Evolutionary conservation across 1,139 yeast species (phyloP).

Genomic region (Schwanniomyces etchellsii): DNA sequence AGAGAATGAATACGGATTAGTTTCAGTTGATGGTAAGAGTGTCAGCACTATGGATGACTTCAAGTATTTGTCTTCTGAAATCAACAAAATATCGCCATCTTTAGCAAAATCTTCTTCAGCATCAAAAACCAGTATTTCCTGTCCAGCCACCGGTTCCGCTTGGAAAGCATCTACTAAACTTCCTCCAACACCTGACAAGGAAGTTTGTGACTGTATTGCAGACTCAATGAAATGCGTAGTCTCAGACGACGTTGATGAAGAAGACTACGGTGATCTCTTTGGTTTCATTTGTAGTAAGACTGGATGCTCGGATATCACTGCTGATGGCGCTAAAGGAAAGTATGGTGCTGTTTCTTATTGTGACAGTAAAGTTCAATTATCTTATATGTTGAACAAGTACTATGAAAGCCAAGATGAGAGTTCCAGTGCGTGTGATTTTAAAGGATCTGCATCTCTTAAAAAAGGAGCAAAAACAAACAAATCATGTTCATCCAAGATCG

Average conservation of each 20-base stretch:
- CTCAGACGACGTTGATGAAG: slow-evolving; percentile 20
- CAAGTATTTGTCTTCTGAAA: slow-evolving; percentile 48
- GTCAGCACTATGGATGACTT: slow-evolving; percentile 42
- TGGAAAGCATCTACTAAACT: slow-evolving; percentile 37
- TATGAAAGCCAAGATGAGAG: slow-evolving; percentile 24
- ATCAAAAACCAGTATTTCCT: slow-evolving; percentile 22
- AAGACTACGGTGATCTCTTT: slow-evolving; percentile 32
- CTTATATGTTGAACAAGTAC: slow-evolving; percentile 36
- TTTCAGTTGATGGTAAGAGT: slow-evolving; percentile 38
- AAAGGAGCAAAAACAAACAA: slow-evolving; percentile 20
- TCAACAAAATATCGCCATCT: slow-evolving; percentile 38
- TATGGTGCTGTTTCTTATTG: slow-evolving; percentile 41
- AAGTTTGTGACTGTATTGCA: slow-evolving; percentile 33
- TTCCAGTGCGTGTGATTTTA: slow-evolving; percentile 34
- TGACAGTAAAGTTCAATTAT: slow-evolving; percentile 32
- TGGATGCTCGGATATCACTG: slow-evolving; percentile 33
- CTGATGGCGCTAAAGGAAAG: slow-evolving; percentile 31
- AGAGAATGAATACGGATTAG: slow-evolving; percentile 76
- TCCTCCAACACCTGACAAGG: slow-evolving; percentile 42
- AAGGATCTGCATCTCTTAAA: slow-evolving; percentile 35
- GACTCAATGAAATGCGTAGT: slow-evolving; percentile 33
- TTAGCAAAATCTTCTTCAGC: slow-evolving; percentile 25
- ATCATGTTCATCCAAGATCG: slow-evolving; percentile 25
- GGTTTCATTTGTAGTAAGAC: slow-evolving; percentile 26
- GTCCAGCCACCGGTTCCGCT: slow-evolving; percentile 31